Evolutionary conservation across 139 green algal species (phyloP), one percentile per base, ranked within the genome.

Genomic region (Pycnococcus provasolii): DNA sequence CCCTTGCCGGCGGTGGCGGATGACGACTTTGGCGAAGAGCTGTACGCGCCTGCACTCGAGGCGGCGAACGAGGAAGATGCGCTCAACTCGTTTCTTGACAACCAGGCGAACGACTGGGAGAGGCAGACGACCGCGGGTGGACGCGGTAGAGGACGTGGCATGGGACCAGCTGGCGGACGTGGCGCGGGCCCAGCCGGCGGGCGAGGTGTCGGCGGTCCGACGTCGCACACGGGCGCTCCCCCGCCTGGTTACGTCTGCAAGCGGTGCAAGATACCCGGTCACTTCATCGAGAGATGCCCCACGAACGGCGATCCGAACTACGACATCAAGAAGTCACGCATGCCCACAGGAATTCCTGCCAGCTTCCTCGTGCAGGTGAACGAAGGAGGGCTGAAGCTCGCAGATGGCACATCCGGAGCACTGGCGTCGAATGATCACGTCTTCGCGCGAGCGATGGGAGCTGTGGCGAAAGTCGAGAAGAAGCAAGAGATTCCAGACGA

Each of bases 241-340:
- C 70, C 70, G 43, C 74, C 64, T 9, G 74, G 74, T 44, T 84
- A 84, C 62, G 54, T 82, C 2, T 84, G 78, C 64, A 61, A 74
- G 52, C 54, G 72, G 43, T 84, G 78, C 65, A 66, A 50, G 55
- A 37, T 73, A n/a, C 46, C 65, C 2, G 73, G 78, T 3, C 78
- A 84, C 62, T 84, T 54, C 51, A 84, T 84, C 53, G 51, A 78
- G n/a, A 74, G 80, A 43, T 84, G 78, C 53, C 78, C 78, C 8
- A 82, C 73, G 8, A 82, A 80, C 45, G 76, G 71, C 5, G 75
- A 84, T 65, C 54, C 71, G 26, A 63, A 70, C 3, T 77, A 66
- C 50, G 78, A 84, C 47, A 51, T 81, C 11, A 77, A 73, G 62
- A 53, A 73, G 1, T 66, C 78, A 40, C 65, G 67, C 42, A 39